These are phyloP conservation scores for Cytospora leucostoma DNA, from an alignment of 2,329 filamentous ascomycete species.

Conservation along the genomic window DNA sequence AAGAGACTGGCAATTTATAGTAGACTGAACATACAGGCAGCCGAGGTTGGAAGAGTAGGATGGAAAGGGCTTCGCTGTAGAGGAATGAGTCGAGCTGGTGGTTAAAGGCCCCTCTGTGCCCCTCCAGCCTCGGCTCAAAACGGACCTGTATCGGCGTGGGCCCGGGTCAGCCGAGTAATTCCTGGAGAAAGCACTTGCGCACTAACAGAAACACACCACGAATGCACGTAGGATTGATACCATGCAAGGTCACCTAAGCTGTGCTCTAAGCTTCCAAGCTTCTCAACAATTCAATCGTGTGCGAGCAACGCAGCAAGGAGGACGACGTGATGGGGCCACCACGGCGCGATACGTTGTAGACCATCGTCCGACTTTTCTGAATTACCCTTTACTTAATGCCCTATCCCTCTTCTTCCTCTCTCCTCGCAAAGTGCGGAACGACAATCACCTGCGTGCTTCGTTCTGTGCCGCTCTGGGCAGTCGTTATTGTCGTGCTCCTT, in stretches of 20 bases:
- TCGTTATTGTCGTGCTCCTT: constrained; percentile 42
- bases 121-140: not conserved
- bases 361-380: not conserved
- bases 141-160: not conserved
- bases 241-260: not conserved
- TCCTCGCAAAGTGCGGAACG: constrained; percentile 46
- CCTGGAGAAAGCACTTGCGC: not conserved
- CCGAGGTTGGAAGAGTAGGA: too few species aligned
- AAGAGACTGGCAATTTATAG: too few species aligned
- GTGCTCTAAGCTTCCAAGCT: not conserved
- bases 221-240: not conserved
- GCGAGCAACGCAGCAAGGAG: not conserved
- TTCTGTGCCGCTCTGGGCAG: constrained; percentile 45
- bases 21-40: too few species aligned
- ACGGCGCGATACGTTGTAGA: not conserved
- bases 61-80: not conserved
- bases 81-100: not conserved
- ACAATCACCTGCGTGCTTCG: constrained; percentile 45
- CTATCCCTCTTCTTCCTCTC: constrained; percentile 24
- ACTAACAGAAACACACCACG: not conserved
- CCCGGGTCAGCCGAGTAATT: not conserved
- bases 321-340: not conserved
- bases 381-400: constrained; percentile 15
- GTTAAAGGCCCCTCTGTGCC: not conserved
- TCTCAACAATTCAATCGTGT: not conserved